Evolutionary conservation across 1,284 basidiomycete species (phyloP).

Genomic region (Porodaedalea pini): DNA sequence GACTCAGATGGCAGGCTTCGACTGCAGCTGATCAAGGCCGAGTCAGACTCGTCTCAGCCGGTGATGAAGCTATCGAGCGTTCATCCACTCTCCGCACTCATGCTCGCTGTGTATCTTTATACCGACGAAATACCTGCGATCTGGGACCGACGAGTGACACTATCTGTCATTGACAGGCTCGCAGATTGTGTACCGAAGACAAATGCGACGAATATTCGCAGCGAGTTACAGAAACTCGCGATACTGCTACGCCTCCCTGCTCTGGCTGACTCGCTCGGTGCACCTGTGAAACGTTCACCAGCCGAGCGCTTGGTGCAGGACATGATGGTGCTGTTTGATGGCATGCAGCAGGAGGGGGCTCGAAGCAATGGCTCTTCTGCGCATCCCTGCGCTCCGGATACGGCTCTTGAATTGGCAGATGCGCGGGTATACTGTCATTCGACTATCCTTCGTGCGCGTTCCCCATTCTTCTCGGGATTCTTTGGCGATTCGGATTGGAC

Average conservation of each 20-base stretch:
- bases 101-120: slow-evolving; percentile 86
- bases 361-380: slow-evolving; percentile 14
- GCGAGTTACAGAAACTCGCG: slow-evolving; percentile 58
- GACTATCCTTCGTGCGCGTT: slow-evolving; percentile 74
- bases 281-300: slow-evolving; percentile 47
- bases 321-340: slow-evolving; percentile 45
- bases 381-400: slow-evolving; percentile 52
- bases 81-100: slow-evolving; percentile 65
- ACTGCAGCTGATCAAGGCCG: slow-evolving; percentile 20
- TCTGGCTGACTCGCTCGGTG: slow-evolving; percentile 52
- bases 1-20: not conserved
- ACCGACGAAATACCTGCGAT: slow-evolving; percentile 79
- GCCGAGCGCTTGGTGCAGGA: slow-evolving; percentile 45
- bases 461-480: slow-evolving; percentile 83
- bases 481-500: slow-evolving; percentile 85
- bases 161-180: slow-evolving; percentile 43
- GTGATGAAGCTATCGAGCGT: slow-evolving; percentile 47
- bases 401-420: slow-evolving; percentile 75
- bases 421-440: slow-evolving; percentile 71
- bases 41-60: slow-evolving; percentile 16
- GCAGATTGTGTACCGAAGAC: slow-evolving; percentile 30
- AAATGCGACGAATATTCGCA: slow-evolving; percentile 49
- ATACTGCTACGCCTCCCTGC: slow-evolving; percentile 50
- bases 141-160: slow-evolving; percentile 78
- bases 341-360: slow-evolving; percentile 26